Evolutionary conservation across 2,329 filamentous ascomycete species (phyloP).

Genomic region (Chaetomiaceae sp.): DNA sequence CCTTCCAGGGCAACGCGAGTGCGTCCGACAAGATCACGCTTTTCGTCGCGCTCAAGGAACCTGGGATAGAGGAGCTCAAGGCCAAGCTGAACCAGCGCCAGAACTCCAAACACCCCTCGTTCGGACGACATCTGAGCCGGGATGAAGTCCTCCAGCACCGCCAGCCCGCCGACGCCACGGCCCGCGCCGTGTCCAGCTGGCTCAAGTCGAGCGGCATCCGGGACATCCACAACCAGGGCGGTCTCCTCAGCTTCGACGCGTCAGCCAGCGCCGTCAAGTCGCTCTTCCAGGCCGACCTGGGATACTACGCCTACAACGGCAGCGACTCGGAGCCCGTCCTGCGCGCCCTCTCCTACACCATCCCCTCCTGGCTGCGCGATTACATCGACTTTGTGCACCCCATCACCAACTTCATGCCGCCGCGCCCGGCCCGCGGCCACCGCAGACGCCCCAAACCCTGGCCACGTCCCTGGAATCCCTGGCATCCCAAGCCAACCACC

Average conservation of each 20-base stretch:
- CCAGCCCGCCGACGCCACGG: conserved; percentile 32
- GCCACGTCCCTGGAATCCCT: neutral
- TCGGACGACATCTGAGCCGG: conserved; percentile 33
- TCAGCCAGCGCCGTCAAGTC: conserved; percentile 37
- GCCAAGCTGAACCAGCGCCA: conserved; percentile 26
- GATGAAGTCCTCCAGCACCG: conserved; percentile 37
- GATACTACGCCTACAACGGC: conserved; percentile 39
- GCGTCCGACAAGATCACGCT: conserved; percentile 28
- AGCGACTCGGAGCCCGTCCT: conserved; percentile 34
- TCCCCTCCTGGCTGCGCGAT: conserved; percentile 38
- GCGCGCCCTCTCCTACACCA: conserved; percentile 41
- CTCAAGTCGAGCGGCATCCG: conserved; percentile 37
- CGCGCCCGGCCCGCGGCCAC: conserved; percentile 28
- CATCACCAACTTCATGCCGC: conserved; percentile 46
- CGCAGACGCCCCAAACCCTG: conserved; percentile 1
- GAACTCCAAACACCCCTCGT: conserved; percentile 23
- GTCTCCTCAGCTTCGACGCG: conserved; percentile 41
- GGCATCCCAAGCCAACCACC: neutral
- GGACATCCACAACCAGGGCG: conserved; percentile 32
- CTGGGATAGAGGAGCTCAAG: conserved; percentile 30
- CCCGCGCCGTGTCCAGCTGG: conserved; percentile 40
- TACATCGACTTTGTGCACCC: conserved; percentile 46
- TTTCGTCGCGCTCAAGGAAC: conserved; percentile 30
- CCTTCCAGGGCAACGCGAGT: conserved; percentile 23
- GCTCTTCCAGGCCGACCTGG: conserved; percentile 40